Evolutionary conservation across 805 yeast genomes (phyloP).

Genomic region (Kluyveromyces siamensis): DNA sequence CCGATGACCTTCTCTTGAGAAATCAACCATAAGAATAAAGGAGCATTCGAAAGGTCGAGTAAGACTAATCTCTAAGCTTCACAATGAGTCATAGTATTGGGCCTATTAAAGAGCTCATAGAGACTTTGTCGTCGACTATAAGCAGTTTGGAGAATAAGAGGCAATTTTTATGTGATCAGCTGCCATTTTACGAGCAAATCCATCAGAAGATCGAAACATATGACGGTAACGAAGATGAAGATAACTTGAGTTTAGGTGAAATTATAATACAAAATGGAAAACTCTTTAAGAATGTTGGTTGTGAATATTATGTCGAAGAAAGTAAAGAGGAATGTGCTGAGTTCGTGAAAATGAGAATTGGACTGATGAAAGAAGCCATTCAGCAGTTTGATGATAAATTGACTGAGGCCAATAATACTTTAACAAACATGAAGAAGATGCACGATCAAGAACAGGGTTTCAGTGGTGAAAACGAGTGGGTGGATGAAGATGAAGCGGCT

Average conservation of each 20-base stretch:
- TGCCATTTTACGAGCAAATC: conserved; percentile 1
- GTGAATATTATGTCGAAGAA: conserved; percentile 27
- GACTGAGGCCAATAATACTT: conserved; percentile 31
- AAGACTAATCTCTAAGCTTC: too few species aligned
- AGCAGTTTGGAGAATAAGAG: conserved; percentile 15
- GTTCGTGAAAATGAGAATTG: conserved; percentile 18
- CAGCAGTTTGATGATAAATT: conserved; percentile 33
- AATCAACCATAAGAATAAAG: too few species aligned
- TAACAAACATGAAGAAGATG: conserved; percentile 18
- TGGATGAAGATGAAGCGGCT: conserved; percentile 2
- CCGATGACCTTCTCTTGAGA: too few species aligned
- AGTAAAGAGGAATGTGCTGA: conserved; percentile 14
- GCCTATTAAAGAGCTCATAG: conserved; percentile 9
- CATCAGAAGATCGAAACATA: conserved; percentile 3
- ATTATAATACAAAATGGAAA: conserved; percentile 18
- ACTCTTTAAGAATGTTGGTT: conserved; percentile 23
- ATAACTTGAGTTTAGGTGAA: conserved; percentile 18
- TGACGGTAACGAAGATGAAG: conserved; percentile 4
- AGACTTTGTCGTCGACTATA: conserved; percentile 16
- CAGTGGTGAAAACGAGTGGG: neutral
- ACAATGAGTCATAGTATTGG: neutral
- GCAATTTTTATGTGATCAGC: conserved; percentile 22
- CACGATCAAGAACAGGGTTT: conserved; percentile 1
- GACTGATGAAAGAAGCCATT: conserved; percentile 31
- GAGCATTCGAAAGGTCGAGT: too few species aligned